These are phyloP conservation scores for Pseudoscleropodium purum DNA, from an alignment of 225 moss, liverwort and hornwort genomes.

Conservation along the genomic window DNA sequence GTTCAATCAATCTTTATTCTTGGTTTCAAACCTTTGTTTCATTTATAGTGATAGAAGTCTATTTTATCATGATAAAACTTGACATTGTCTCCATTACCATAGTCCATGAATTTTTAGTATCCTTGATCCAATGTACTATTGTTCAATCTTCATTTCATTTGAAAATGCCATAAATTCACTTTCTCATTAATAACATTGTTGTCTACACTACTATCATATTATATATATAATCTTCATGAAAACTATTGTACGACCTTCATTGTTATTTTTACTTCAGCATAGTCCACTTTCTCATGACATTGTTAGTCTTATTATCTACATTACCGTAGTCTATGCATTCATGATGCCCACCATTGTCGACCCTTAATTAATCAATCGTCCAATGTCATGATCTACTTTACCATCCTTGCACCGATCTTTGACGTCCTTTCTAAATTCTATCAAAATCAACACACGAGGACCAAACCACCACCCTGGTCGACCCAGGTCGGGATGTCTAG, in stretches of 20 bases:
- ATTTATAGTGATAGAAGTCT: background rate
- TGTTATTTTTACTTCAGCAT: background rate
- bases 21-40: background rate
- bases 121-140: too few relatives aligned
- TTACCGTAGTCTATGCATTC: background rate
- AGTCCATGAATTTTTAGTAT: background rate
- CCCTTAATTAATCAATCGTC: too few relatives aligned
- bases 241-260: background rate
- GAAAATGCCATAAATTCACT: background rate
- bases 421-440: background rate
- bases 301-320: background rate
- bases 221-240: fast-evolving
- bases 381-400: background rate
- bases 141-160: background rate
- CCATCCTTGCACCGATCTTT: background rate
- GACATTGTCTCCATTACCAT: background rate
- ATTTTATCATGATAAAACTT: background rate
- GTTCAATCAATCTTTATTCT: background rate
- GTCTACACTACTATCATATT: background rate
- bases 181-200: background rate
- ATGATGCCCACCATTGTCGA: background rate
- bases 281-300: background rate
- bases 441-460: too few relatives aligned
- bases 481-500: too few relatives aligned
- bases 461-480: background rate